Conservation (phyloP, 108 stramenopile species). For the Skeletonema costatum region DNA sequence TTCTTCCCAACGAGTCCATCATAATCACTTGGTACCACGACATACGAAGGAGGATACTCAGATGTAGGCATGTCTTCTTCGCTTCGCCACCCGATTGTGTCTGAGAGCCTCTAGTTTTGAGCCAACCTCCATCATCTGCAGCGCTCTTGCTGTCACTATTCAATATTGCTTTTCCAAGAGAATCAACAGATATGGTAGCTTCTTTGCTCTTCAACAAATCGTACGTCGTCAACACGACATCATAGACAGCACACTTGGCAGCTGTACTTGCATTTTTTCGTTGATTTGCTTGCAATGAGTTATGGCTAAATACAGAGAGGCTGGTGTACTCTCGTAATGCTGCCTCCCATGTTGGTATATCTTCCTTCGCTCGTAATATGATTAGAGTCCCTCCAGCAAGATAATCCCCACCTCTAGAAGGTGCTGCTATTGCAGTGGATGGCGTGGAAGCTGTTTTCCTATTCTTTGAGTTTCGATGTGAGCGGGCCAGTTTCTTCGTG, state of each 20-base stretch:
- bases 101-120: slow-evolving; percentile 34
- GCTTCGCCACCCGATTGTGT: slow-evolving; percentile 31
- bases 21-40: slow-evolving; percentile 58
- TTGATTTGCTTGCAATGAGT: slow-evolving; percentile 47
- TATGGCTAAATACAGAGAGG: slow-evolving; percentile 65
- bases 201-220: slow-evolving; percentile 70
- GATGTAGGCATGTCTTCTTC: slow-evolving; percentile 43
- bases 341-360: slow-evolving; percentile 54
- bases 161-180: slow-evolving; percentile 47
- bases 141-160: slow-evolving; percentile 4
- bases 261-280: slow-evolving; percentile 55
- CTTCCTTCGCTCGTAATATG: slow-evolving; percentile 57
- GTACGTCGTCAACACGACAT: slow-evolving; percentile 71
- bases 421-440: slow-evolving; percentile 5
- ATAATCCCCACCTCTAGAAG: slow-evolving; percentile 19
- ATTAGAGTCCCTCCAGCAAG: slow-evolving; percentile 60
- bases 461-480: slow-evolving; percentile 22
- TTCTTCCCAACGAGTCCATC: slow-evolving; percentile 59
- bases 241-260: slow-evolving; percentile 52
- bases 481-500: slow-evolving; percentile 3
- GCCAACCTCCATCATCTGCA: slow-evolving; percentile 54
- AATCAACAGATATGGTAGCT: slow-evolving; percentile 54
- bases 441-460: slow-evolving; percentile 5
- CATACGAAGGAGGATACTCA: slow-evolving; percentile 65
- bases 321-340: slow-evolving; percentile 65